These are phyloP conservation scores for Cystobasidium ongulense DNA, from an alignment of 768 basidiomycete species.

Conservation along the genomic window DNA sequence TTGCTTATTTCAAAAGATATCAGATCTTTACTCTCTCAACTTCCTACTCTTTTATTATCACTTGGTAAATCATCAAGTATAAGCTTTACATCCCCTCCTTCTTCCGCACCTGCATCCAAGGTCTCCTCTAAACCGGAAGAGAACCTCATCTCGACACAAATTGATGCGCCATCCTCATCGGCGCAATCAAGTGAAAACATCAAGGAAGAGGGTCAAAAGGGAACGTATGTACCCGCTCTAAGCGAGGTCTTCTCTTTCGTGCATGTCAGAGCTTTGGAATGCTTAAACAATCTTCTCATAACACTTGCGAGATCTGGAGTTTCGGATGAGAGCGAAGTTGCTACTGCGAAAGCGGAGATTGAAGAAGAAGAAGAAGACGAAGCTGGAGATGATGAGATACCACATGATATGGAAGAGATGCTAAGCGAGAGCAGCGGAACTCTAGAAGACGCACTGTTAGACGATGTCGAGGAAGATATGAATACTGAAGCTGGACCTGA, in stretches of 20 bases:
- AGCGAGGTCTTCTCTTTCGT: constrained; percentile 36
- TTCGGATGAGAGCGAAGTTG: constrained; percentile 41
- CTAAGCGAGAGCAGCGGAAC: constrained; percentile 29
- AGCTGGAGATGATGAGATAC: constrained; percentile 34
- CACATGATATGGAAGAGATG: constrained; percentile 35
- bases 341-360: background rate
- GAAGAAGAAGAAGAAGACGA: constrained; percentile 32
- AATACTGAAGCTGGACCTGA: background rate
- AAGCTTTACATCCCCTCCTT: constrained; percentile 44
- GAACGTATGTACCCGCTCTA: constrained; percentile 9
- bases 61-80: constrained; percentile 44
- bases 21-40: constrained; percentile 32
- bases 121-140: background rate
- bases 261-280: constrained; percentile 48
- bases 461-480: constrained; percentile 34
- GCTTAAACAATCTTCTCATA: constrained; percentile 50
- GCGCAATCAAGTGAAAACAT: background rate
- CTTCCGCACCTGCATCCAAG: constrained; percentile 31
- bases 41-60: constrained; percentile 42
- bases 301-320: constrained; percentile 40
- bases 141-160: constrained; percentile 13
- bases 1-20: background rate
- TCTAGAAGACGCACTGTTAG: background rate
- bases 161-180: background rate
- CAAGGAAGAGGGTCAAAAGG: background rate